A percentile compares a stretch with the other conserved stretches of the same genome.
These are phyloP conservation scores for Erysimum pusillum DNA, from an alignment of 441 rosid genomes.

Conservation along the genomic window DNA sequence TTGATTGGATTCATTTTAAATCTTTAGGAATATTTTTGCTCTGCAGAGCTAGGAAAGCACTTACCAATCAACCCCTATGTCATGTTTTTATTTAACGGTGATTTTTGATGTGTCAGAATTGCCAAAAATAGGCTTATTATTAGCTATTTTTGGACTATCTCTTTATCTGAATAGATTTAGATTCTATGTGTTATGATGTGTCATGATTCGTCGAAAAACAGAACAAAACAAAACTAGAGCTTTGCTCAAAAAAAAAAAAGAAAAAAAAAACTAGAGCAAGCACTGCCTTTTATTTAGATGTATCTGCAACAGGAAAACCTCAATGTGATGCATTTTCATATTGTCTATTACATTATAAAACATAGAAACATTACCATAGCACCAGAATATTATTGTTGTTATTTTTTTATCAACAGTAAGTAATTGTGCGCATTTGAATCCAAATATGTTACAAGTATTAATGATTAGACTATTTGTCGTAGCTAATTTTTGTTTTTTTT, in stretches of 20 bases:
- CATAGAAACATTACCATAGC: background rate
- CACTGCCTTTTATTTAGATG: background rate
- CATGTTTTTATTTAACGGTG: conserved; percentile 1
- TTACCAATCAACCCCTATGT: no score
- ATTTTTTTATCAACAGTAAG: no score
- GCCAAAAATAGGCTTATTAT: conserved; percentile 12
- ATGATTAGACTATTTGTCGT: no score
- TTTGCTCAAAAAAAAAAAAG: no score
- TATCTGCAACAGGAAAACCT: background rate
- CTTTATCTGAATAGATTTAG: background rate
- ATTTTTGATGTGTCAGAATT: conserved; percentile 16
- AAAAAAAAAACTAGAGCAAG: background rate
- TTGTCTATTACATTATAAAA: conserved; percentile 2
- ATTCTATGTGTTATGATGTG: no score
- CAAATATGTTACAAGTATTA: no score
- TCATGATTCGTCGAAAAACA: no score
- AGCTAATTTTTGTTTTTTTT: background rate
- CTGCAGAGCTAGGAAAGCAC: no score
- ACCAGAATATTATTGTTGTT: background rate
- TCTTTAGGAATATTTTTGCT: no score
- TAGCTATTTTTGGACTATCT: conserved; percentile 6
- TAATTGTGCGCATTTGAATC: no score
- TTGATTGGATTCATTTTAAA: no score
- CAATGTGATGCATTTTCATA: background rate
- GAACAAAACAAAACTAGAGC: no score